Percentiles rank a stretch among this genome's conserved stretches.
Conservation (phyloP, 2,329 filamentous ascomycete species). For the Metarhizium sp. region DNA sequence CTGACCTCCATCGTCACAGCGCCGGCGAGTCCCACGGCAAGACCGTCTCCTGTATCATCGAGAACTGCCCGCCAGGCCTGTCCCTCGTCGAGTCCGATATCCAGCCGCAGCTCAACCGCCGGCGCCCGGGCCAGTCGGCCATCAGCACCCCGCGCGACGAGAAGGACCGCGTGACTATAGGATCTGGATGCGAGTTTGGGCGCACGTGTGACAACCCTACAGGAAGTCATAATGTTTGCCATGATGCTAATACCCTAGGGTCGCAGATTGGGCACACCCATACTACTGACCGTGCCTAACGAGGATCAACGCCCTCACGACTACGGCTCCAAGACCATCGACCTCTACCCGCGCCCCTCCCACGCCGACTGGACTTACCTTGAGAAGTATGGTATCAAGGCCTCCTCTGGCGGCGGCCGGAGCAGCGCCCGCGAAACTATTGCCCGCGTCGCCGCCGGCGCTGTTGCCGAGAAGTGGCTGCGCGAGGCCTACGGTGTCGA, state of each 20-base stretch:
- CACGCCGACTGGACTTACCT: constrained; percentile 97
- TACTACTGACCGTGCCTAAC: constrained; percentile 79
- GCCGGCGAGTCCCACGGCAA: constrained; percentile 70
- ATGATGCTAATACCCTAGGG: constrained; percentile 12
- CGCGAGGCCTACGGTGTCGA: constrained; percentile 72
- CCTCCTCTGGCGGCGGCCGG: constrained; percentile 79
- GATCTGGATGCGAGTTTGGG: constrained; percentile 86
- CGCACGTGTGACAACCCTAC: constrained; percentile 42
- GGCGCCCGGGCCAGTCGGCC: constrained; percentile 79
- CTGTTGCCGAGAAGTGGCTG: constrained; percentile 91
- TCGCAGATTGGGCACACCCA: constrained; percentile 64
- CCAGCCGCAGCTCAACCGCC: constrained; percentile 87
- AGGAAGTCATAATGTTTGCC: constrained; percentile 9
- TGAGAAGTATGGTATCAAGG: constrained; percentile 94
- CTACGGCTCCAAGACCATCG: constrained; percentile 84
- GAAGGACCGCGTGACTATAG: constrained; percentile 84
- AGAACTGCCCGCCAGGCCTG: constrained; percentile 84
- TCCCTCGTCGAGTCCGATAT: constrained; percentile 77
- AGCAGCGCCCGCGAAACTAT: constrained; percentile 94
- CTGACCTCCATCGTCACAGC: constrained; percentile 17
- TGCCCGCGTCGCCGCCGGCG: constrained; percentile 80
- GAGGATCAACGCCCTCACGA: constrained; percentile 90
- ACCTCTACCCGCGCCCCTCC: constrained; percentile 79
- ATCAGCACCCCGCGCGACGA: constrained; percentile 91
- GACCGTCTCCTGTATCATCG: constrained; percentile 90